Percentiles rank a stretch among this genome's conserved stretches.
phyloP scores from a whole-genome alignment of 768 basidiomycete genomes.

The Dacryopinax primogenitus region DNA sequence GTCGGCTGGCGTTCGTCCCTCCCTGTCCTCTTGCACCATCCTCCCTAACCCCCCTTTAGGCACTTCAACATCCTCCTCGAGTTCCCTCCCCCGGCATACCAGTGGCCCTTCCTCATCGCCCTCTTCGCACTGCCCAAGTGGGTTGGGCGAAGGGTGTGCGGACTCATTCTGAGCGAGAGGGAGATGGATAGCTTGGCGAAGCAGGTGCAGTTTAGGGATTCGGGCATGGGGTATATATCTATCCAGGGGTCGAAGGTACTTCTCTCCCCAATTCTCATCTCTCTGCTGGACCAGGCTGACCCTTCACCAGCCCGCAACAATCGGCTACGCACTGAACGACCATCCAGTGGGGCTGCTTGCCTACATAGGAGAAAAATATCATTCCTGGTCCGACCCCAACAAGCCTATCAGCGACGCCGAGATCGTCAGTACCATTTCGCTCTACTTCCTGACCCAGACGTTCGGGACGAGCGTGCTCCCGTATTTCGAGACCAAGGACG shows the following conservation, averaged over 20 bases:
- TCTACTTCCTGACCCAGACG: constrained; percentile 22
- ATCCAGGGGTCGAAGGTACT: not conserved
- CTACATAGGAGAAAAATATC: constrained; percentile 21
- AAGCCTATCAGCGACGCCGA: constrained; percentile 8
- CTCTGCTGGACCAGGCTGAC: not conserved
- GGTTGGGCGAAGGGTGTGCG: no score
- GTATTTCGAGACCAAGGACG: constrained; percentile 17
- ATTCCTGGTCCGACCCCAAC: constrained; percentile 8
- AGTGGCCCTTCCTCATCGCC: not conserved
- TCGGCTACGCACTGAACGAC: constrained; percentile 23
- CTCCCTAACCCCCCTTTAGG: not conserved
- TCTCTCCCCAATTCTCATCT: not conserved
- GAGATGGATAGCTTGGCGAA: no score
- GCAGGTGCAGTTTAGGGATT: no score
- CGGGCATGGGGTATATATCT: no score
- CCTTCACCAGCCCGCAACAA: constrained; percentile 20
- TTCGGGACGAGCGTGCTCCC: constrained; percentile 19
- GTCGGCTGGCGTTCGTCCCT: not conserved
- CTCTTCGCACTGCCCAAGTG: not conserved
- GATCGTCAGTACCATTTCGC: constrained; percentile 20
- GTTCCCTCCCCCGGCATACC: not conserved
- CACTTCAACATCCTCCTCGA: not conserved
- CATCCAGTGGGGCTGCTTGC: constrained; percentile 22
- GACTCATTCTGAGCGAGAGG: no score
- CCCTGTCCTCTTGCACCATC: not conserved